These are phyloP conservation scores for Rheum nobile DNA, from an alignment of 148 eudicot genomes.

Conservation along the genomic window DNA sequence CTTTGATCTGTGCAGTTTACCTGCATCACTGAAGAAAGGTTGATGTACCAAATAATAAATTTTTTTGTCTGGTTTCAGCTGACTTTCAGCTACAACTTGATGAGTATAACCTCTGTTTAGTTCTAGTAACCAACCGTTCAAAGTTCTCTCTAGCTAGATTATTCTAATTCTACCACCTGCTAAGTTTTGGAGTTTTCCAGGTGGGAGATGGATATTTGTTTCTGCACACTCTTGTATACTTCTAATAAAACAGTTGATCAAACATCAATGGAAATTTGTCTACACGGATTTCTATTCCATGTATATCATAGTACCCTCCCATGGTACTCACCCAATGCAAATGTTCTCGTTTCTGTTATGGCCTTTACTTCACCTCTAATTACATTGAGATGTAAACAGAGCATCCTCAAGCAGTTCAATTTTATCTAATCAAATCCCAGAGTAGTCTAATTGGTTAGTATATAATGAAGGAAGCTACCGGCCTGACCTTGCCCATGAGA, in stretches of 20 bases:
- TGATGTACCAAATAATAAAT: neutral
- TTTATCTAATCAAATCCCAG: neutral
- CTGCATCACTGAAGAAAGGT: neutral
- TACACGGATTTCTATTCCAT: neutral
- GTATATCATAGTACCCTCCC: no score
- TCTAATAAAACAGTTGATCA: neutral
- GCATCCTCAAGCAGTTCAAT: neutral
- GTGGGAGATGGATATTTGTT: neutral
- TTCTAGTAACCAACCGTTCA: conserved; percentile 1
- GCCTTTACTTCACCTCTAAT: neutral
- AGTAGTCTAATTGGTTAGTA: neutral
- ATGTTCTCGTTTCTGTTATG: no score
- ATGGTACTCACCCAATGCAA: no score
- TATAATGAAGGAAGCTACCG: neutral
- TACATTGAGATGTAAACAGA: neutral
- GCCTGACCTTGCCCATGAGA: neutral
- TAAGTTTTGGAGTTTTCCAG: neutral
- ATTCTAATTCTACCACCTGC: neutral
- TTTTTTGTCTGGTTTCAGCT: neutral
- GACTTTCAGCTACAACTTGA: neutral
- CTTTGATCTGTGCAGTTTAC: no score
- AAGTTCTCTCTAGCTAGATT: neutral
- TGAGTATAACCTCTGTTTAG: neutral
- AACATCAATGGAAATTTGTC: neutral
- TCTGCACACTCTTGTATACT: neutral